Conservation (phyloP, 495 filamentous ascomycete genomes). For the Aspergillus leporis region DNA sequence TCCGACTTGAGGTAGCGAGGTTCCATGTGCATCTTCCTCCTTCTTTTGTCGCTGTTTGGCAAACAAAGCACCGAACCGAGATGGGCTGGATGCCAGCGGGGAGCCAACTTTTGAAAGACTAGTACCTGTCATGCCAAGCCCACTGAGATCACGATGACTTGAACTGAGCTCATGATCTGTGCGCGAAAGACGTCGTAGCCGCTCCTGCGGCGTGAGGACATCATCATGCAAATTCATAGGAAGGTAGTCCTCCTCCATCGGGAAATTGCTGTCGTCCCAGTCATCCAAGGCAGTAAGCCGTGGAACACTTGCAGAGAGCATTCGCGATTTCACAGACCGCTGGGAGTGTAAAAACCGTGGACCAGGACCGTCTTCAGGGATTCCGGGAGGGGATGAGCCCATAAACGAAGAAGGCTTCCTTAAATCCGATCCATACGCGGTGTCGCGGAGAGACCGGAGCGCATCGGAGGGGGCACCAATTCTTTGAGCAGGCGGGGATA, state of each 20-base stretch:
- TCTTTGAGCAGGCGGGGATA: constrained; percentile 67
- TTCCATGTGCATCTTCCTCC: constrained; percentile 65
- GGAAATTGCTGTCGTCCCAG: constrained; percentile 80
- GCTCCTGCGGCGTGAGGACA: constrained; percentile 87
- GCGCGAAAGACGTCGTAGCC: constrained; percentile 78
- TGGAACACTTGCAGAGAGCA: constrained; percentile 80
- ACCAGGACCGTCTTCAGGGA: constrained; percentile 53
- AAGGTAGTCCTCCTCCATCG: constrained; percentile 91
- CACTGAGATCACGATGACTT: constrained; percentile 60
- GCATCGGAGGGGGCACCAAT: constrained; percentile 64
- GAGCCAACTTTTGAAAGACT: constrained; percentile 77
- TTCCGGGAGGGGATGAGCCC: constrained; percentile 66
- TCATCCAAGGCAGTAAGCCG: constrained; percentile 63
- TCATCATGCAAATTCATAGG: constrained; percentile 89
- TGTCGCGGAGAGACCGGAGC: constrained; percentile 77
- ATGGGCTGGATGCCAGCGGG: constrained; percentile 76
- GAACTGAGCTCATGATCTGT: constrained; percentile 63
- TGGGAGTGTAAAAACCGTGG: constrained; percentile 84
- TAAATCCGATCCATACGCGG: constrained; percentile 75
- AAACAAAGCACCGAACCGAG: constrained; percentile 84
- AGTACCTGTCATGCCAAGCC: constrained; percentile 59
- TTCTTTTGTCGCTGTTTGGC: constrained; percentile 69
- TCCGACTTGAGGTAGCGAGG: constrained; percentile 82
- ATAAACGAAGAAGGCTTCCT: constrained; percentile 51
- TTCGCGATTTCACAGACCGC: constrained; percentile 62